phyloP scores from a whole-genome alignment of 2,329 filamentous ascomycete genomes.

The Trichoderma breve region DNA sequence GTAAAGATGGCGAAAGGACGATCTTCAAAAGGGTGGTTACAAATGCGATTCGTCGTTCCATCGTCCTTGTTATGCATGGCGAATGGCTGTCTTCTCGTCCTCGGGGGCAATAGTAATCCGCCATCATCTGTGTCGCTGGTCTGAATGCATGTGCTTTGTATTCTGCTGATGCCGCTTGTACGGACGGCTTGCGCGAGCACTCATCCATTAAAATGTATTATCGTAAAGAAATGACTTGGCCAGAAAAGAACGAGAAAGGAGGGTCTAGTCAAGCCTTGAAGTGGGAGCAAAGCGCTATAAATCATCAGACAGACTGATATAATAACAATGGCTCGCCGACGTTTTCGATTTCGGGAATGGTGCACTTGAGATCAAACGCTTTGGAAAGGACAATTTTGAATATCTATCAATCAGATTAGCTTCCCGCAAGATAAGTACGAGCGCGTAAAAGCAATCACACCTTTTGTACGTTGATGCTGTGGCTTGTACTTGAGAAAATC shows the following conservation, averaged over 20 bases:
- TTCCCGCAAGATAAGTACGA: too few species aligned
- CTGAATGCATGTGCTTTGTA: not conserved
- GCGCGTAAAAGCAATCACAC: slow-evolving; percentile 43
- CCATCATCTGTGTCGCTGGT: not conserved
- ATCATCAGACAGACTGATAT: slow-evolving; percentile 63
- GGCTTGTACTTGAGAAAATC: slow-evolving; percentile 98
- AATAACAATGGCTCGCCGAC: slow-evolving; percentile 92
- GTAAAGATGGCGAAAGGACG: not conserved
- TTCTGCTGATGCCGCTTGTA: not conserved
- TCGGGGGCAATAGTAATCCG: not conserved
- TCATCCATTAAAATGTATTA: not conserved
- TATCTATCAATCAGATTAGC: slow-evolving; percentile 59
- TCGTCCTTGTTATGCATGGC: not conserved
- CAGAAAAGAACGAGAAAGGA: not conserved
- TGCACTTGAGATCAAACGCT: slow-evolving; percentile 97
- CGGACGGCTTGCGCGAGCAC: not conserved
- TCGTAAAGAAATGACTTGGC: slow-evolving; percentile 1
- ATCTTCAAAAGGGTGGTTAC: not conserved
- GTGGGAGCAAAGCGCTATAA: not conserved
- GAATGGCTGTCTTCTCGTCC: not conserved
- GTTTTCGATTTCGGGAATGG: slow-evolving; percentile 98
- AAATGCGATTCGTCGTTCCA: not conserved
- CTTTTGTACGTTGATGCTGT: slow-evolving; percentile 99
- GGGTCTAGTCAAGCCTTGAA: not conserved
- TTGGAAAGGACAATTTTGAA: slow-evolving; percentile 99